phyloP scores from a whole-genome alignment of 208 protist genomes.

The Crithidia sp. region DNA sequence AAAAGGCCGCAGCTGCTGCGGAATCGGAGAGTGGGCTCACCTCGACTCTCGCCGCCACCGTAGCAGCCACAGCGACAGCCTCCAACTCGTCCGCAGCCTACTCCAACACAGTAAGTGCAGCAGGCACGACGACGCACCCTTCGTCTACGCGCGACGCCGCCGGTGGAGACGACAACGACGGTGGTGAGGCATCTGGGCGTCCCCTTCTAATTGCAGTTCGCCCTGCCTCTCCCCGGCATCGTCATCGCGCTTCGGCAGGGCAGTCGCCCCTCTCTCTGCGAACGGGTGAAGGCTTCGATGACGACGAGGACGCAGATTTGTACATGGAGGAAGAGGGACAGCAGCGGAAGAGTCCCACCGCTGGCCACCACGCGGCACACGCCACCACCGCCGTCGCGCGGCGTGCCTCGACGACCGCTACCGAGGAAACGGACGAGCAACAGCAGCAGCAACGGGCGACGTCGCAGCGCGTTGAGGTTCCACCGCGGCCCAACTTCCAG shows the following conservation, averaged over 20 bases:
- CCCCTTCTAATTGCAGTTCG: background rate
- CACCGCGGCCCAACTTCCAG: slow-evolving; percentile 38
- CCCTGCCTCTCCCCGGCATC: background rate
- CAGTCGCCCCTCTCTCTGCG: no score
- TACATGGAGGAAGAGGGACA: slow-evolving; percentile 18
- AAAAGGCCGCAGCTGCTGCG: background rate
- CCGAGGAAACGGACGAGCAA: background rate
- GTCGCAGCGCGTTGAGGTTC: slow-evolving; percentile 18
- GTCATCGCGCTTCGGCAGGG: background rate
- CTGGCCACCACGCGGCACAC: background rate
- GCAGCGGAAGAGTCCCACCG: no score
- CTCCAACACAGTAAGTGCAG: no score
- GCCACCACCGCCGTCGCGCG: no score
- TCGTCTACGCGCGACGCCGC: background rate
- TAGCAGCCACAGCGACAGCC: no score
- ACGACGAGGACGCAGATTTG: slow-evolving; percentile 14
- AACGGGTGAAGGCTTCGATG: slow-evolving; percentile 6
- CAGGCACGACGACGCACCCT: background rate
- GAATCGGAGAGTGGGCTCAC: no score
- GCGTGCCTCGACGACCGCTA: background rate
- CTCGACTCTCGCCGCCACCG: no score
- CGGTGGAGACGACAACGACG: background rate
- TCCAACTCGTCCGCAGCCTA: no score
- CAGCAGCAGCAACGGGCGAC: background rate
- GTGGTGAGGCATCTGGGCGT: slow-evolving; percentile 9